Base-by-base conservation (phyloP, 108 stramenopile species). In the Nannochloropsis salina region DNA sequence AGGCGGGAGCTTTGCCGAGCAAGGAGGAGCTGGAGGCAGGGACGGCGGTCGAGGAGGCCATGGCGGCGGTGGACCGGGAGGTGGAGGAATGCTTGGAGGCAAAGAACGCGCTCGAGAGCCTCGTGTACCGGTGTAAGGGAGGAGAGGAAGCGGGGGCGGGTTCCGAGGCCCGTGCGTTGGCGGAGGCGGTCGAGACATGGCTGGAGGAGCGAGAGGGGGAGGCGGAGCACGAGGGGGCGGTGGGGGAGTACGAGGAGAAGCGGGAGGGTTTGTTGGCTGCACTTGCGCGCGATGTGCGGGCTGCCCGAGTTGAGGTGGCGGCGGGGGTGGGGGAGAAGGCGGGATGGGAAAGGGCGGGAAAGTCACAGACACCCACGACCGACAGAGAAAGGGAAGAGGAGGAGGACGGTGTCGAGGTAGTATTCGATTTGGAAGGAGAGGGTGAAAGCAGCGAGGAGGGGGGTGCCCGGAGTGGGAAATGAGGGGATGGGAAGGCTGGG, bases 171-270 rank as follows among this genome's bases (percentile, higher is more conserved):
- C 61, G n/a, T 1, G 61, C 61, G n/a, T n/a, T 74, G 61, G 61
- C 61, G 3, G 20, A n/a, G 61, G 61, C n/a, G 8, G 61, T 74
- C n/a, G 61, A 74, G 61, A n/a, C 61, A 2, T 74, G 61, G 61
- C n/a, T 74, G 61, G 61, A 74, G 61, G 61, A 74, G 61, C 15
- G n/a, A n/a, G 61, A 6, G 61, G 61, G 61, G n/a, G n/a, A n/a
- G 61, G 61, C 20, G 6, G 61, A 6, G 8, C 20, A 74, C 15
- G 61, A n/a, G 61, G 61, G 61, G 8, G 61, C 61, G 61, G 61
- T 74, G 61, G 61, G 61, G 15, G 61, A 74, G 61, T 74, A 74
- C 8, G 61, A 74, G 61, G 61, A 74, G 61, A 74, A 74, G n/a
- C 15, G 8, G 61, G 61, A 74, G n/a, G n/a, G 61, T 74, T 74